Conservation (phyloP, 495 filamentous ascomycete species). For the Penicillium odoratum region DNA sequence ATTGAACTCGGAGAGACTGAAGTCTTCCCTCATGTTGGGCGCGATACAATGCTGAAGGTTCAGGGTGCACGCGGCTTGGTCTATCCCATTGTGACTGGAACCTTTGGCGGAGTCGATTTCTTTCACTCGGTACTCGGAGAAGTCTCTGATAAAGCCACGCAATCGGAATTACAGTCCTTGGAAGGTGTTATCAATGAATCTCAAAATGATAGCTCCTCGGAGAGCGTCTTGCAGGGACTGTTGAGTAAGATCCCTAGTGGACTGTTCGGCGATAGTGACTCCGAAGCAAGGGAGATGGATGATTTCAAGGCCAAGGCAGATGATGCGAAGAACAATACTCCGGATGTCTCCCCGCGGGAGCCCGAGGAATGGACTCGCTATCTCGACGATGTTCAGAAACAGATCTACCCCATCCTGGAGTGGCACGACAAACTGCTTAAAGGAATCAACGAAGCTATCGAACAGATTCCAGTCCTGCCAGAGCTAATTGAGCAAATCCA, state of each 20-base stretch:
- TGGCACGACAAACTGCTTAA: slow-evolving; percentile 87
- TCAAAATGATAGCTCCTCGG: slow-evolving; percentile 45
- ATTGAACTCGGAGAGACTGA: slow-evolving; percentile 78
- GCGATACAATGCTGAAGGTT: slow-evolving; percentile 63
- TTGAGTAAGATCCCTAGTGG: slow-evolving; percentile 76
- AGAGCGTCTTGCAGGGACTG: slow-evolving; percentile 70
- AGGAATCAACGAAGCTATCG: slow-evolving; percentile 70
- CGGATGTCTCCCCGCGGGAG: slow-evolving; percentile 66
- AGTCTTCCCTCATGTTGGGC: slow-evolving; percentile 84
- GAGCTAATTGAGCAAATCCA: slow-evolving; percentile 77
- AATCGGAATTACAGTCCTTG: slow-evolving; percentile 81
- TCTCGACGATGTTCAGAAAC: slow-evolving; percentile 62
- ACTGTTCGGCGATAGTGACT: slow-evolving; percentile 66
- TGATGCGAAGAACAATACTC: slow-evolving; percentile 45
- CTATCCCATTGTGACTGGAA: slow-evolving; percentile 82
- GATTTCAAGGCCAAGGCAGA: slow-evolving; percentile 68
- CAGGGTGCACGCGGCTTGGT: slow-evolving; percentile 62
- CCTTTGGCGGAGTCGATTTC: slow-evolving; percentile 87
- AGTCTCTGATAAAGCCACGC: slow-evolving; percentile 81
- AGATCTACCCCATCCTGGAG: slow-evolving; percentile 82
- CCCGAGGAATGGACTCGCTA: slow-evolving; percentile 74
- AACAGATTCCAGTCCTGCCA: slow-evolving; percentile 76
- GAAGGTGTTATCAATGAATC: slow-evolving; percentile 70
- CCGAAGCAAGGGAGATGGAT: slow-evolving; percentile 62
- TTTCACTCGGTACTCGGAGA: slow-evolving; percentile 88